A percentile compares a stretch with the other conserved stretches of the same genome.
These are phyloP conservation scores for Aspergillus heteromorphus DNA, from an alignment of 495 filamentous ascomycete species.

Conservation along the genomic window DNA sequence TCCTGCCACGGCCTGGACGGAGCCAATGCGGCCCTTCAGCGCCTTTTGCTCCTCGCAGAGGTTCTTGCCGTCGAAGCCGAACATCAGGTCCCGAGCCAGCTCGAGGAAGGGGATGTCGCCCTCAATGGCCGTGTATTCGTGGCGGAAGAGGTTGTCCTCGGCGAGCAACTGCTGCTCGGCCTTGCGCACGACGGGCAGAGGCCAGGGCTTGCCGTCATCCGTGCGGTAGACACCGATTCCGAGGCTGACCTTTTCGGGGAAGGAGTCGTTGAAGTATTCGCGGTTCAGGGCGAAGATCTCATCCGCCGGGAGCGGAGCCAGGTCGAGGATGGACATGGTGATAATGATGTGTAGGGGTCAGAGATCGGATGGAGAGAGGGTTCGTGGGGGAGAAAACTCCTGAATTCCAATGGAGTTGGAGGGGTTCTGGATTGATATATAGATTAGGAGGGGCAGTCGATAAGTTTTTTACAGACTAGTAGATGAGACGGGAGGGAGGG, in stretches of 20 bases:
- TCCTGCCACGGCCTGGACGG: conserved; percentile 78
- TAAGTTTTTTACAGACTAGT: not conserved
- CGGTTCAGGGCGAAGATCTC: conserved; percentile 47
- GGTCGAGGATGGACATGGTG: conserved; percentile 32
- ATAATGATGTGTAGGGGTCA: not conserved
- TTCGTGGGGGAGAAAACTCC: not conserved
- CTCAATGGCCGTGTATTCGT: conserved; percentile 47
- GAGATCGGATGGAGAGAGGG: not conserved
- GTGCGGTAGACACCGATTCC: conserved; percentile 49
- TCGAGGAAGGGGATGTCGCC: conserved; percentile 40
- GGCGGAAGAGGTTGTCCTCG: conserved; percentile 36
- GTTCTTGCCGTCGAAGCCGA: conserved; percentile 34
- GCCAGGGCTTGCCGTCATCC: conserved; percentile 50
- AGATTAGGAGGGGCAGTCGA: not conserved
- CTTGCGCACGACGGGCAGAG: conserved; percentile 41
- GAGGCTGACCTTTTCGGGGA: conserved; percentile 45
- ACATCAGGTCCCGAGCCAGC: conserved; percentile 43
- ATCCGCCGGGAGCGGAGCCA: conserved; percentile 40
- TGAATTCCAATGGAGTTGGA: not conserved
- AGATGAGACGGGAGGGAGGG: not conserved
- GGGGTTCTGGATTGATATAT: not conserved
- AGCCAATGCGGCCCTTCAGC: conserved; percentile 35
- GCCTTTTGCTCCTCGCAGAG: conserved; percentile 19
- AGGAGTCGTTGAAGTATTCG: conserved; percentile 34
- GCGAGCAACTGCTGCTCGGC: conserved; percentile 36